phyloP scores from a whole-genome alignment of 2,329 filamentous ascomycete species.

The Plenodomus lindquistii region DNA sequence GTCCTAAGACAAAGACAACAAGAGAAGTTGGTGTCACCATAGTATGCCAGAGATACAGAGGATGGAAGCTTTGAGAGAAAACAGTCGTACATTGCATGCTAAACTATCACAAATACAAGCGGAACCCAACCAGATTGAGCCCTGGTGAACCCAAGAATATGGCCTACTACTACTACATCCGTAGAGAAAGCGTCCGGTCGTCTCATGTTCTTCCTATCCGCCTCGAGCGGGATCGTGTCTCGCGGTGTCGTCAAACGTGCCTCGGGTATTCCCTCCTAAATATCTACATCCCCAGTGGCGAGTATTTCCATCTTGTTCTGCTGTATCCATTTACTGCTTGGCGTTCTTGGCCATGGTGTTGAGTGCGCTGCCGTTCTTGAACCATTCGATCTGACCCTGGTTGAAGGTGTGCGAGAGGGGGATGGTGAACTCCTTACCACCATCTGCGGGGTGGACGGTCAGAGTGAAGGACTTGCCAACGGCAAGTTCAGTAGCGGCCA shows the following conservation, averaged over 20 bases:
- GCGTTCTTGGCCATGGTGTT: constrained; percentile 92
- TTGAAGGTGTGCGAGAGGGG: constrained; percentile 96
- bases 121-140: constrained; percentile 33
- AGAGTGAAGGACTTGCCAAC: constrained; percentile 94
- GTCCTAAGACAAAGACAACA: no score
- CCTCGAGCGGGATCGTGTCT: constrained; percentile 17
- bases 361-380: constrained; percentile 94
- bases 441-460: constrained; percentile 87
- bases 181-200: constrained; percentile 17
- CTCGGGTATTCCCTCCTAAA: constrained; percentile 24
- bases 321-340: constrained; percentile 26
- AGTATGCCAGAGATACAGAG: no score
- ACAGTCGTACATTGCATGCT: constrained; percentile 44
- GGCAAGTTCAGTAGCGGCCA: constrained; percentile 84
- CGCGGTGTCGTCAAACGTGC: constrained; percentile 21
- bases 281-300: constrained; percentile 42
- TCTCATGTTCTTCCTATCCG: constrained; percentile 24
- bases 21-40: no score
- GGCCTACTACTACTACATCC: constrained; percentile 25
- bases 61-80: constrained; percentile 20
- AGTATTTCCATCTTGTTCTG: constrained; percentile 12
- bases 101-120: constrained; percentile 45
- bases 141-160: constrained; percentile 32
- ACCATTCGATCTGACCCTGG: constrained; percentile 97
- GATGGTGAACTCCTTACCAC: constrained; percentile 73